Evolutionary conservation across 2,329 filamentous ascomycete genomes (phyloP), one percentile per base, ranked within the genome.

Genomic region (Trichophyton rubrum): DNA sequence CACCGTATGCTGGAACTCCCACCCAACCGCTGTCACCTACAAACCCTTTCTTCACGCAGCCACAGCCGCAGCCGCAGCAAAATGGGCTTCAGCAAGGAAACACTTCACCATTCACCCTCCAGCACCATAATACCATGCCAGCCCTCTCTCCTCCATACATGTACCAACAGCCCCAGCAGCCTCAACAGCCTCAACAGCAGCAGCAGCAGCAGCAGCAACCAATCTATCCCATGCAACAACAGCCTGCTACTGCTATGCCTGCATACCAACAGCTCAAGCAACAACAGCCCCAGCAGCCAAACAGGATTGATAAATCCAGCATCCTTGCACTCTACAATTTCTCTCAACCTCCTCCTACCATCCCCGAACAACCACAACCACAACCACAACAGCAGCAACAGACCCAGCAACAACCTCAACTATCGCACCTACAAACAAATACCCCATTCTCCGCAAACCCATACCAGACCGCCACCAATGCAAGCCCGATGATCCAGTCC

Each of bases 281-380:
- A 17, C 59, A 63, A 45, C 61, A 57, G 58, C 59, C 58, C 40
- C 67, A 66, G 15, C 68, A 61, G 57, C 58, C 64, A 17, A 62
- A 66, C 40, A 61, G 74, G 40, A 69, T 78, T 62, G 75, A 79
- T 62, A 79, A 78, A 64, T 73, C 70, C 41, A 75, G 72, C 58
- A 79, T 79, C 55, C 69, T 79, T 40, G 73, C 77, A 13, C 67
- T 79, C 11, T 79, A 78, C 64, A 77, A 74, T 60, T 71, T 78
- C 59, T 73, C 75, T 13, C 69, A 72, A 17, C 65, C 72, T 7
- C 68, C 71, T 60, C 67, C 73, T 45, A 66, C 71, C 0, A 73
- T 72, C 17, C 67, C 69, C 30, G 68, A 74, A 62, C 72, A 74
- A 61, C 66, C 68, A 47, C 62, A 64, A 47, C 67, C 74, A 62